phyloP scores from a whole-genome alignment of 75 land plant genomes.

The Pinus taeda region DNA sequence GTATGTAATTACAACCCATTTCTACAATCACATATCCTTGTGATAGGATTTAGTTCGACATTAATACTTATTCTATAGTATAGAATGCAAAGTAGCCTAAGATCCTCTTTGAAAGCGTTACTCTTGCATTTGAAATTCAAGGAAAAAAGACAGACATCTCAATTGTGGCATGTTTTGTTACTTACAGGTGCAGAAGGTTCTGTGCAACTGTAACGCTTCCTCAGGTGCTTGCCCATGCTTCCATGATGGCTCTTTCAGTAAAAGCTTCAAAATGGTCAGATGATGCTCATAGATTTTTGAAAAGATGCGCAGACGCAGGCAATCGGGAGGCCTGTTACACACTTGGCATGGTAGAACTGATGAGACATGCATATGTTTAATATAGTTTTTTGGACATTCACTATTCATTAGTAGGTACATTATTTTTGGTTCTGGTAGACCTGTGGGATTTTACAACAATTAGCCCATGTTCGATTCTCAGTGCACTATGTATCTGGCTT shows the following conservation, averaged over 20 bases:
- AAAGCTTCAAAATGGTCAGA: slow-evolving; percentile 65
- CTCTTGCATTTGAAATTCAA: background rate
- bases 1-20: no score
- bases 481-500: background rate
- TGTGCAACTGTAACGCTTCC: slow-evolving; percentile 25
- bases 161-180: background rate
- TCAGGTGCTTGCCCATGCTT: slow-evolving; percentile 39
- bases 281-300: slow-evolving; percentile 54
- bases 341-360: slow-evolving; percentile 51
- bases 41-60: background rate
- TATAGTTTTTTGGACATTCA: background rate
- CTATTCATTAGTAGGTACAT: no score
- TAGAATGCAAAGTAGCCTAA: background rate
- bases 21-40: background rate
- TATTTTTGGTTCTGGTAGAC: no score
- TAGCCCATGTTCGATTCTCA: background rate
- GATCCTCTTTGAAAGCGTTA: background rate
- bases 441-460: no score
- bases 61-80: background rate
- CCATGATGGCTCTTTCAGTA: slow-evolving; percentile 29
- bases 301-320: slow-evolving; percentile 61
- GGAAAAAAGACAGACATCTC: background rate
- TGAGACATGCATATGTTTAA: no score
- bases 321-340: slow-evolving; percentile 68
- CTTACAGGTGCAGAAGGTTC: slow-evolving; percentile 52